These are phyloP conservation scores for Schizothecium vesticola DNA, from an alignment of 495 filamentous ascomycete genomes.

Conservation along the genomic window DNA sequence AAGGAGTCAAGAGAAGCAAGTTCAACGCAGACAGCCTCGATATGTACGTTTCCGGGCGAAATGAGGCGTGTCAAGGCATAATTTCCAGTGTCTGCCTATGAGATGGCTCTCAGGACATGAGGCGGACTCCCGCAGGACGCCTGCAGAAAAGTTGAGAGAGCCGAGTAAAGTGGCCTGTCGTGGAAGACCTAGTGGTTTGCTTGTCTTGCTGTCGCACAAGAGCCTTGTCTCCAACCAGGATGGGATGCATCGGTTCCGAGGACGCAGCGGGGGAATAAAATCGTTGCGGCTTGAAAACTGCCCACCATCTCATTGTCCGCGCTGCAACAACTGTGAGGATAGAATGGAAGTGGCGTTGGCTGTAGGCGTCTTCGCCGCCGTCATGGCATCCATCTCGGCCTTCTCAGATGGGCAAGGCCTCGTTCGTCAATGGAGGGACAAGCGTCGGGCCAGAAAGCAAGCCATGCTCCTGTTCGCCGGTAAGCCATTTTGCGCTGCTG, in stretches of 20 bases:
- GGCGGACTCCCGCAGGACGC: neutral
- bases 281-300: no score
- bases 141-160: neutral
- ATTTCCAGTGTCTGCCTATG: neutral
- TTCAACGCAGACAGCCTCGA: neutral
- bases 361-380: neutral
- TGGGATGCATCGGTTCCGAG: no score
- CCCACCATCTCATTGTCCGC: neutral
- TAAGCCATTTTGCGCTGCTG: neutral
- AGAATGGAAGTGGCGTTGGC: neutral
- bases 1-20: neutral
- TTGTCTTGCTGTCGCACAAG: neutral
- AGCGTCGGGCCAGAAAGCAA: neutral
- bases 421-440: neutral
- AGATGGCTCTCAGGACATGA: neutral
- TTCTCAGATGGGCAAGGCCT: neutral
- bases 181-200: neutral
- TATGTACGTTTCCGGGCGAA: neutral
- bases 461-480: neutral
- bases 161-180: neutral
- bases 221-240: neutral
- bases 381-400: neutral
- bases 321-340: neutral
- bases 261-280: no score
- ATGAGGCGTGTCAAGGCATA: neutral